A percentile compares a stretch with the other conserved stretches of the same genome.
Evolutionary conservation across 2,329 filamentous ascomycete species (phyloP).

Genomic region (Clarireedia paspali): DNA sequence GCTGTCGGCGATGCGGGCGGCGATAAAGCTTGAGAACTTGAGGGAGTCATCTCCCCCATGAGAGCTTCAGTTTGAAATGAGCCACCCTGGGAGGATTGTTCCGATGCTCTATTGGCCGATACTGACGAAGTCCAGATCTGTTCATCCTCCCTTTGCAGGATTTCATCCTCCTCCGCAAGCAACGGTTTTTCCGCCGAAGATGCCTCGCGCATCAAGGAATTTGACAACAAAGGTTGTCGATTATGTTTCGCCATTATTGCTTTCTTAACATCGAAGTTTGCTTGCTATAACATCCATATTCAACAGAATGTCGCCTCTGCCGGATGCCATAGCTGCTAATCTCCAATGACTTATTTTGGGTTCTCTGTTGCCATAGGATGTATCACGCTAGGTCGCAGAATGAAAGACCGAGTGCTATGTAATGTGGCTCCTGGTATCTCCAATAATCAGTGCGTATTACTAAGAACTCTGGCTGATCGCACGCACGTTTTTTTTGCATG

Average conservation of each 20-base stretch:
- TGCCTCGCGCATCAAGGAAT: background rate
- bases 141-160: background rate
- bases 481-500: background rate
- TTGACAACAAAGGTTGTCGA: background rate
- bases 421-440: no score
- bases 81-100: background rate
- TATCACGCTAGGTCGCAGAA: slow-evolving; percentile 1
- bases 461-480: slow-evolving; percentile 1
- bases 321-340: background rate
- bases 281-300: background rate
- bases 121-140: no score
- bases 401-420: no score
- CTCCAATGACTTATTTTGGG: background rate
- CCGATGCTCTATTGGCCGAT: background rate
- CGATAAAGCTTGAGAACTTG: background rate
- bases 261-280: background rate
- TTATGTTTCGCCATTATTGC: background rate
- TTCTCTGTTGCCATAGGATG: background rate
- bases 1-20: background rate
- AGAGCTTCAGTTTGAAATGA: slow-evolving; percentile 1
- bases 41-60: background rate
- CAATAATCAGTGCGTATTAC: no score
- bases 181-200: background rate
- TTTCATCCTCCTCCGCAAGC: background rate
- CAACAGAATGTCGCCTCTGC: background rate